Evolutionary conservation across 2,329 filamentous ascomycete genomes (phyloP).

Genomic region (Endothia cerciana): DNA sequence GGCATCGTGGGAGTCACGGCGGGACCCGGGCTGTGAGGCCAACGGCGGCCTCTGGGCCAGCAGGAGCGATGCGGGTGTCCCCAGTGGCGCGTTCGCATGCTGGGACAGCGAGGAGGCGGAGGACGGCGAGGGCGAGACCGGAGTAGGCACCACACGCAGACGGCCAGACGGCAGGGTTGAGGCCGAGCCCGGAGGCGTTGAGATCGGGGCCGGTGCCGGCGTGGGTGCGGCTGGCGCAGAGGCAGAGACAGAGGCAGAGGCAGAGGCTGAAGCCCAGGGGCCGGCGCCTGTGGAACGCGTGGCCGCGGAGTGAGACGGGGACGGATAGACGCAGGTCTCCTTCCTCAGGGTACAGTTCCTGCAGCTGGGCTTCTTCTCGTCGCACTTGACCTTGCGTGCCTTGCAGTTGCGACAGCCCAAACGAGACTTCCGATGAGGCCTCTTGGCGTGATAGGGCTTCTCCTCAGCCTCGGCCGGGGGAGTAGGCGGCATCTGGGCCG

Average conservation of each 20-base stretch:
- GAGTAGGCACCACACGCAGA: slow-evolving; percentile 7
- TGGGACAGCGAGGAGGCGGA: slow-evolving; percentile 25
- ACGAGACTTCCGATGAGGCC: slow-evolving; percentile 59
- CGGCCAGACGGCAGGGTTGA: not conserved
- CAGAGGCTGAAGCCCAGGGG: slow-evolving; percentile 6
- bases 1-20: slow-evolving; percentile 21
- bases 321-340: slow-evolving; percentile 53
- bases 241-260: not conserved
- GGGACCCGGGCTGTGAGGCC: slow-evolving; percentile 9
- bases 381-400: slow-evolving; percentile 58
- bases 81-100: slow-evolving; percentile 16
- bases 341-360: slow-evolving; percentile 52
- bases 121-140: slow-evolving; percentile 8
- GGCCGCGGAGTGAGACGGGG: slow-evolving; percentile 30
- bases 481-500: slow-evolving; percentile 11
- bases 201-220: not conserved
- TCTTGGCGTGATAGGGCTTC: slow-evolving; percentile 50
- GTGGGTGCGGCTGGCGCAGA: not conserved
- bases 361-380: slow-evolving; percentile 55
- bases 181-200: not conserved
- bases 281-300: slow-evolving; percentile 28
- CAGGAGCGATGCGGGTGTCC: slow-evolving; percentile 7
- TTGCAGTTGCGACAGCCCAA: slow-evolving; percentile 60
- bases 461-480: slow-evolving; percentile 26
- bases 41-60: slow-evolving; percentile 7